Conservation (phyloP, 169 alveolate species). For the Plasmodium gallinaceum region DNA sequence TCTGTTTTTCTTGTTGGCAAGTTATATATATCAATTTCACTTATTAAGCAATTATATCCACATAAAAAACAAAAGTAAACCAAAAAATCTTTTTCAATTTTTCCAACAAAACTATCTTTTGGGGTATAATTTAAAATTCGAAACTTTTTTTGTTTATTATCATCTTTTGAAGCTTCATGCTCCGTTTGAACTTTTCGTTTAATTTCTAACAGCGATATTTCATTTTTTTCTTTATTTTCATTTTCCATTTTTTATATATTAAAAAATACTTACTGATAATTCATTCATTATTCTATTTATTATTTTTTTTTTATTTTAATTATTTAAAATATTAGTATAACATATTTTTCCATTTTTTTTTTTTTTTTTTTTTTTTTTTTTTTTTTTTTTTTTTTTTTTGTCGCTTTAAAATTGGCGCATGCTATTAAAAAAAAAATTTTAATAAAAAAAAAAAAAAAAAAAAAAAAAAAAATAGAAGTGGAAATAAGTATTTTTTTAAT, state of each 20-base stretch:
- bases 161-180: conserved; percentile 58
- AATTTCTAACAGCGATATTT: conserved; percentile 64
- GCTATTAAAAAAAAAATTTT: too few species aligned
- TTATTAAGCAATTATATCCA: conserved; percentile 68
- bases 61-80: conserved; percentile 75
- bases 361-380: neutral
- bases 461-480: too few species aligned
- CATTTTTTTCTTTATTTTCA: conserved; percentile 6
- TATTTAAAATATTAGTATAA: too few species aligned
- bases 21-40: conserved; percentile 54
- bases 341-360: neutral
- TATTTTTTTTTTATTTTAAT: neutral
- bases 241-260: neutral
- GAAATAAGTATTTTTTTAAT: too few species aligned
- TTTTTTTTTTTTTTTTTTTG: neutral
- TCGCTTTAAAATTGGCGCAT: too few species aligned
- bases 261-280: neutral
- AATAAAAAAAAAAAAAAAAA: too few species aligned
- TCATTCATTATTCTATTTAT: neutral
- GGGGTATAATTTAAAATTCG: conserved; percentile 66
- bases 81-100: conserved; percentile 62
- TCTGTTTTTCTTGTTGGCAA: conserved; percentile 70
- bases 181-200: conserved; percentile 76
- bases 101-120: conserved; percentile 55
- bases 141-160: conserved; percentile 55